These are phyloP conservation scores for Clarireedia sp. DNA, from an alignment of 2,329 filamentous ascomycete genomes.

Conservation along the genomic window DNA sequence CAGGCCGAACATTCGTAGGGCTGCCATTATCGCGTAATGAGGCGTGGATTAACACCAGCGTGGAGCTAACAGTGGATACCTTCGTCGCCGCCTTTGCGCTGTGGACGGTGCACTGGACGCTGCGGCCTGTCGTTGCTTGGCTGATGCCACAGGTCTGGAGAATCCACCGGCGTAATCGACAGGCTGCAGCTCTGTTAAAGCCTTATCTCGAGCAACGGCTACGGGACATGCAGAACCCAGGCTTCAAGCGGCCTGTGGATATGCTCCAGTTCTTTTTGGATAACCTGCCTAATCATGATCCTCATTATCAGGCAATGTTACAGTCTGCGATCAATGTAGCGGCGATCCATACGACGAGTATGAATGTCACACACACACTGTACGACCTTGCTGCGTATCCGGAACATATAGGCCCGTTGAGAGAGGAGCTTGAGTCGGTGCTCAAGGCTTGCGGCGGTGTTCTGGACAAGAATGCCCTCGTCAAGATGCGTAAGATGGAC, in stretches of 20 bases:
- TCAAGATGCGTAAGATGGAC: neutral
- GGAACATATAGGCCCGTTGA: neutral
- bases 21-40: conserved; percentile 18
- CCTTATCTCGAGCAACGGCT: neutral
- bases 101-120: neutral
- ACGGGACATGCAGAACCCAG: neutral
- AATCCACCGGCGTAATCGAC: neutral
- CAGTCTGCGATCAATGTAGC: conserved; percentile 27
- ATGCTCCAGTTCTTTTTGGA: neutral
- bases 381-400: neutral
- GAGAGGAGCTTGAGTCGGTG: neutral
- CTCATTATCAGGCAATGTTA: neutral
- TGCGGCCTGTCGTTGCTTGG: neutral
- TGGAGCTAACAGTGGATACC: conserved; percentile 12
- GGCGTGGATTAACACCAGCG: conserved; percentile 19
- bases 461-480: neutral
- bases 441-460: neutral
- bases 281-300: neutral
- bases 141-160: neutral
- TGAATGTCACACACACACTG: conserved; percentile 35
- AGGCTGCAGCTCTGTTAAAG: neutral
- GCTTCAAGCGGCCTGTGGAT: neutral
- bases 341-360: conserved; percentile 42
- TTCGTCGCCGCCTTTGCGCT: neutral
- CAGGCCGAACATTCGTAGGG: conserved; percentile 27